Evolutionary conservation across 202 grass and related monocot species (phyloP), one percentile per base, ranked within the genome.

Genomic region (Zoysia matrella): DNA sequence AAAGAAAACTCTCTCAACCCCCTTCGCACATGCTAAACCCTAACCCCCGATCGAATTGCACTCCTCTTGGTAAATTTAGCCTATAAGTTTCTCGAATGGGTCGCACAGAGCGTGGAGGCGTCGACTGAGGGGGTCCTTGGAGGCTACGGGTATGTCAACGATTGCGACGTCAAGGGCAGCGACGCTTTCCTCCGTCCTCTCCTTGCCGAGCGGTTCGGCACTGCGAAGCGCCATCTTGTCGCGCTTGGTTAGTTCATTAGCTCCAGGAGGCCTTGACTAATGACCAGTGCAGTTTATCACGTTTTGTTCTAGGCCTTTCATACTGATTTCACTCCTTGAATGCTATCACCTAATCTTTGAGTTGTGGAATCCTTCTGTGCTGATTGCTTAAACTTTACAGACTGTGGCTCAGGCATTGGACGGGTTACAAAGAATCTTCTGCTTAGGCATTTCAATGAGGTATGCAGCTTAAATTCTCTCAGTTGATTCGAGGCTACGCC

Each of bases 111-210:
- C 47, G 96, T 99, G 74, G 96, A 96, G 67, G 96, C 96, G 1
- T 99, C 96, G 8, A 90, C 85, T 36, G 96, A 99, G 80, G 96
- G 96, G 4, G 91, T 99, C 51, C 81, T 99, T 52, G 96, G 96
- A 88, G 96, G 96, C 0, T 99, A 99, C 50, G 96, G 93, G 3
- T 88, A 88, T 67, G 93, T 99, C 5, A 95, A 99, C 86, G 96
- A 96, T 16, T 61, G 54, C 4, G 96, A 99, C 73, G 89, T 99
- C 55, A 99, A 99, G 81, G 90, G 91, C 53, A 99, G 96, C 68
- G 93, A 92, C 74, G 93, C 81, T 45, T 96, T 99, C 90, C 84
- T 99, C 36, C 92, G 89, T 50, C 79, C 90, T 15, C 82, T 99
- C 70, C 80, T 95, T 11, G 77, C 86, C 0, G 76, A 92, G 9